phyloP scores from a whole-genome alignment of 768 basidiomycete species.

The Amanita molliuscula region DNA sequence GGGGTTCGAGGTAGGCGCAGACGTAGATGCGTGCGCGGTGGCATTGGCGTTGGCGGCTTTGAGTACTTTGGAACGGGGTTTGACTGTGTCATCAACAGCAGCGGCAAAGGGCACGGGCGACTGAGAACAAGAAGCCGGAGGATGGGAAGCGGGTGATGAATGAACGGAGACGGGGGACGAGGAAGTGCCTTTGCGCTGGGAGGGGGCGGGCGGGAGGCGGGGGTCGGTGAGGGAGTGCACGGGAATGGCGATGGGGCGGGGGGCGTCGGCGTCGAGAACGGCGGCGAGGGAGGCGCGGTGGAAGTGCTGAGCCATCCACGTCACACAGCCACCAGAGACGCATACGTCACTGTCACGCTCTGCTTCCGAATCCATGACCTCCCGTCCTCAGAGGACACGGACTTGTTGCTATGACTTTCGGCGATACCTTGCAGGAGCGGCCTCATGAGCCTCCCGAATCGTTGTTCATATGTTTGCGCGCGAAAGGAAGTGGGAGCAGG shows the following conservation, averaged over 20 bases:
- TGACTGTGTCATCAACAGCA: background rate
- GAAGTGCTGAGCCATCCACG: too few relatives aligned
- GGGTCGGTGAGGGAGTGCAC: slow-evolving; percentile 20
- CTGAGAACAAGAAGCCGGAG: background rate
- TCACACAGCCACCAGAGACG: too few relatives aligned
- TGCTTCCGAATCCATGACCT: too few relatives aligned
- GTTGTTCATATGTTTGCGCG: too few relatives aligned
- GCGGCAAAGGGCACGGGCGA: background rate
- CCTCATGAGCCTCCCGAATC: too few relatives aligned
- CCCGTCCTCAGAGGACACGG: too few relatives aligned
- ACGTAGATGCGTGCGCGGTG: slow-evolving; percentile 6
- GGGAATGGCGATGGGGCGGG: slow-evolving; percentile 17
- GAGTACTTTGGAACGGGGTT: slow-evolving; percentile 15
- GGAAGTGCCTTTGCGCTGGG: slow-evolving; percentile 24
- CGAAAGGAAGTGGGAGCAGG: too few relatives aligned
- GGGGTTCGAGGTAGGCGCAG: background rate
- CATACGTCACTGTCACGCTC: too few relatives aligned
- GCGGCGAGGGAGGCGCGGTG: too few relatives aligned
- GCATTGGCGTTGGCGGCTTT: background rate
- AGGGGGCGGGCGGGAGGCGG: slow-evolving; percentile 12
- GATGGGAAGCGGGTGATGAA: slow-evolving; percentile 15
- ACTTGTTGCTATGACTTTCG: too few relatives aligned
- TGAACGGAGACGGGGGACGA: slow-evolving; percentile 47
- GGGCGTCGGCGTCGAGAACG: background rate
- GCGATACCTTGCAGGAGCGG: too few relatives aligned